phyloP scores from a whole-genome alignment of 108 stramenopile genomes.

The Skeletonema grethae region DNA sequence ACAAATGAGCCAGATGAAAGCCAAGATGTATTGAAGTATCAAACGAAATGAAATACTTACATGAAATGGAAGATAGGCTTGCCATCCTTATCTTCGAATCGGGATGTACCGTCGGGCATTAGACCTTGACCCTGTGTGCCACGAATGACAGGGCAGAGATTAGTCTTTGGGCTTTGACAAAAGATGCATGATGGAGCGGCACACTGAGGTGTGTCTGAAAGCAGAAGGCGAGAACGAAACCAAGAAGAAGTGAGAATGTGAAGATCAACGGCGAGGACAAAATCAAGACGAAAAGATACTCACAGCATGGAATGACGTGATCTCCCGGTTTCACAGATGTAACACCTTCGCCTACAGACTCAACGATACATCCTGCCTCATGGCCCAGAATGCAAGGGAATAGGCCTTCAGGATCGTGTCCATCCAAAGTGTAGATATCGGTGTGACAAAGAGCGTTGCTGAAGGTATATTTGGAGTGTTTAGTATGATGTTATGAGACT shows the following conservation, averaged over 20 bases:
- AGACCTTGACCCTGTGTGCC: constrained; percentile 79
- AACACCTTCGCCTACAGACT: constrained; percentile 86
- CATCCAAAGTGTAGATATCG: constrained; percentile 90
- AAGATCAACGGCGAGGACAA: too few species aligned
- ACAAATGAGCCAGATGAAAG: too few species aligned
- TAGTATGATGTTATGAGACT: too few species aligned
- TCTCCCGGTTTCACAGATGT: constrained; percentile 82
- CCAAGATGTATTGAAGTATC: too few species aligned
- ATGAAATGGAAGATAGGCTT: constrained; percentile 85
- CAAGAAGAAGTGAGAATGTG: too few species aligned
- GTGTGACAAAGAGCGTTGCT: constrained; percentile 96
- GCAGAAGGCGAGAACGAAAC: not conserved
- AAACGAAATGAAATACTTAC: constrained; percentile 11
- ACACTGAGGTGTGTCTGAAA: constrained; percentile 75
- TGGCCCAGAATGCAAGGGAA: constrained; percentile 91
- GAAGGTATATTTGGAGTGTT: constrained; percentile 11
- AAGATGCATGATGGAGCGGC: constrained; percentile 78
- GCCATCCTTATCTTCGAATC: constrained; percentile 56
- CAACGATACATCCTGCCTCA: constrained; percentile 81
- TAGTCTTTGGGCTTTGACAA: constrained; percentile 87
- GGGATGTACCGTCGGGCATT: constrained; percentile 73
- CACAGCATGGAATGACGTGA: constrained; percentile 86
- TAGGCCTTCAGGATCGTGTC: constrained; percentile 89
- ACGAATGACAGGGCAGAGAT: constrained; percentile 90
- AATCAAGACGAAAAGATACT: not conserved